Percentiles rank a stretch among this genome's conserved stretches.
Conservation (phyloP, 805 yeast genomes). For the Myxozyma udenii region DNA sequence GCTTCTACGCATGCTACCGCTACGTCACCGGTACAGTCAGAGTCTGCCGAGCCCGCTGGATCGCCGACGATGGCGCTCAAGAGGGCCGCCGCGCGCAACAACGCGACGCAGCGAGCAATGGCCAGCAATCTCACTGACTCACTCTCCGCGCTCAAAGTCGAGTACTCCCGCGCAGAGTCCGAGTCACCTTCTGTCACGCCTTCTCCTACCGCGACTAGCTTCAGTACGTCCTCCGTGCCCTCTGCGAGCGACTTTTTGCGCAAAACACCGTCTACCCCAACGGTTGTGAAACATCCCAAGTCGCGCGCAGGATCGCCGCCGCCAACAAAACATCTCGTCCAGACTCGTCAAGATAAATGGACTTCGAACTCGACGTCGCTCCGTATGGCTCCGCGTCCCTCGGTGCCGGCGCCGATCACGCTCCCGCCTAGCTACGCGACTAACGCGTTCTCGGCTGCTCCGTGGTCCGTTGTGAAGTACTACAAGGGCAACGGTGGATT, state of each 20-base stretch:
- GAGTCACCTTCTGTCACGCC: not conserved
- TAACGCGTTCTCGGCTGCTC: conserved; percentile 33
- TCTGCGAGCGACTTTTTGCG: conserved; percentile 1
- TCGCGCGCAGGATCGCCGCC: conserved; percentile 34
- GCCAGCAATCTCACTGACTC: not conserved
- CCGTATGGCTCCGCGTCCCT: conserved; percentile 9
- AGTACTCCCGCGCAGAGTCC: not conserved
- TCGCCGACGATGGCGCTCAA: not conserved
- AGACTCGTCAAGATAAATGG: conserved; percentile 11
- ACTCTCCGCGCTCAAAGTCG: not conserved
- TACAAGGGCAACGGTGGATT: conserved; percentile 84
- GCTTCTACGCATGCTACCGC: not conserved
- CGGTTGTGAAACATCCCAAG: conserved; percentile 28
- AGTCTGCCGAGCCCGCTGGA: not conserved
- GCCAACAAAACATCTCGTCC: conserved; percentile 28
- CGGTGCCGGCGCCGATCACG: conserved; percentile 1
- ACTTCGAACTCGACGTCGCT: conserved; percentile 16
- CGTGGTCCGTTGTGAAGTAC: conserved; percentile 71
- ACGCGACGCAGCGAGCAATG: not conserved
- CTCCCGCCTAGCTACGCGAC: conserved; percentile 13
- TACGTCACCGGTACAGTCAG: not conserved
- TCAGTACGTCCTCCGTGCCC: not conserved
- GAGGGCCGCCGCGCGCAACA: not conserved
- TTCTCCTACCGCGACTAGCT: not conserved
- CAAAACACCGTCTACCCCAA: not conserved